Evolutionary conservation across 2,329 filamentous ascomycete genomes (phyloP).

Genomic region (Exserohilum rostratum): DNA sequence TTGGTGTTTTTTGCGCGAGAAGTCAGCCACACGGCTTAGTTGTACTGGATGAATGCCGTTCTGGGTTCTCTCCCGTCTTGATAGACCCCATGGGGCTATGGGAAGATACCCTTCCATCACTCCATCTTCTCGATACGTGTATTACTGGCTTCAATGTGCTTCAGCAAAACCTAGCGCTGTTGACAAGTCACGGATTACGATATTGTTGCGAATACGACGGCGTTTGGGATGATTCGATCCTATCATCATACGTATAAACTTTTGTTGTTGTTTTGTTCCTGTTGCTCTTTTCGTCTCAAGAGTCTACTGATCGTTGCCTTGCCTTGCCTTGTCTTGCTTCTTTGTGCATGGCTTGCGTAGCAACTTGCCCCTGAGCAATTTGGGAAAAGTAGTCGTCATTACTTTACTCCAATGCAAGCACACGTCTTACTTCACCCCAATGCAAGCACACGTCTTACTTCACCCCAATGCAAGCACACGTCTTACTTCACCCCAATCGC

Average conservation of each 20-base stretch:
- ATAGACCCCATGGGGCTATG: slow-evolving; percentile 9
- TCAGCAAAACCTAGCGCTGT: slow-evolving; percentile 4
- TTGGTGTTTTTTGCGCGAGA: slow-evolving; percentile 12
- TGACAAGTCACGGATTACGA: not conserved
- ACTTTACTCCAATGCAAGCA: no score
- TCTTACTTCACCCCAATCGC: no score
- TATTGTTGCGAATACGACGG: not conserved
- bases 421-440: no score
- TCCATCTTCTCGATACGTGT: slow-evolving; percentile 21
- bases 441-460: no score
- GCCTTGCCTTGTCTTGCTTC: no score
- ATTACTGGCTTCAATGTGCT: slow-evolving; percentile 21
- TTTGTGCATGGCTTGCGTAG: no score
- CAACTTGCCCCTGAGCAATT: no score
- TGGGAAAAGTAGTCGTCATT: no score
- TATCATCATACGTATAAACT: slow-evolving; percentile 12
- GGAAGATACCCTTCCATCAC: not conserved
- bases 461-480: no score
- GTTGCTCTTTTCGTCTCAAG: no score
- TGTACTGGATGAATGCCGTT: slow-evolving; percentile 21
- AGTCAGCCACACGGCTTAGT: slow-evolving; percentile 20
- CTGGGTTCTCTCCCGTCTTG: slow-evolving; percentile 7
- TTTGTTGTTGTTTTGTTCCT: not conserved
- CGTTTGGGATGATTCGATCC: not conserved
- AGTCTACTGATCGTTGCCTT: no score